These are phyloP conservation scores for Xylaria sp. DNA, from an alignment of 2,329 filamentous ascomycete genomes.

Conservation along the genomic window DNA sequence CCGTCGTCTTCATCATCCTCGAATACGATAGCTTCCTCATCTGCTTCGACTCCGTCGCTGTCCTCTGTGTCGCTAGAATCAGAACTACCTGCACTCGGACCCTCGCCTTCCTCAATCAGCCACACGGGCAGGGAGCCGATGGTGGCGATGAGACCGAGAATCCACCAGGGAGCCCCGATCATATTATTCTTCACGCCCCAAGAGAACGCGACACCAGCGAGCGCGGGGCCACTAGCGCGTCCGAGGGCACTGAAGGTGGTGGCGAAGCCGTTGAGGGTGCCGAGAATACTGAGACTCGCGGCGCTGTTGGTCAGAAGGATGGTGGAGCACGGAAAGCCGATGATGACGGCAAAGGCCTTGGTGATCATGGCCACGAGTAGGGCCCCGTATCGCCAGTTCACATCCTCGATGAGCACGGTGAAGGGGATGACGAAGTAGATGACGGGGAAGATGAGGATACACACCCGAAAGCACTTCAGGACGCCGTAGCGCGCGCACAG, in stretches of 20 bases:
- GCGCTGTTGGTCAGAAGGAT: conserved; percentile 93
- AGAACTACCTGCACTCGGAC: conserved; percentile 59
- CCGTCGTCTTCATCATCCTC: conserved; percentile 49
- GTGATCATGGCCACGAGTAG: conserved; percentile 76
- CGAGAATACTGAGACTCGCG: conserved; percentile 77
- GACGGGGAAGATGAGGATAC: conserved; percentile 74
- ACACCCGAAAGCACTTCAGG: conserved; percentile 76
- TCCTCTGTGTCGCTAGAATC: conserved; percentile 39
- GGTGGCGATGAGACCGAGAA: conserved; percentile 71
- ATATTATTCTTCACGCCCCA: conserved; percentile 81
- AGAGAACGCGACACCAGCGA: conserved; percentile 78
- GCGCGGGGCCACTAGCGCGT: conserved; percentile 79
- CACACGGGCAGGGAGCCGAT: conserved; percentile 78
- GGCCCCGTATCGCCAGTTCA: conserved; percentile 64
- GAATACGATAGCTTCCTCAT: conserved; percentile 42
- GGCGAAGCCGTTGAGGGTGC: conserved; percentile 90
- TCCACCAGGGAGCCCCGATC: conserved; percentile 84
- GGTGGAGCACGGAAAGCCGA: conserved; percentile 88
- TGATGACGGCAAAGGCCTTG: conserved; percentile 81
- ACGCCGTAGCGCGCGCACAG: conserved; percentile 79
- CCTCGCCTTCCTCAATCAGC: conserved; percentile 79
- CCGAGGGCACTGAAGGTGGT: conserved; percentile 86
- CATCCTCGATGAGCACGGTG: conserved; percentile 70
- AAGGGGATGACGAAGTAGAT: conserved; percentile 87
- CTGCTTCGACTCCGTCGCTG: conserved; percentile 48